Conservation (phyloP, 2,329 filamentous ascomycete genomes). For the Dactylellina haptotyla region DNA sequence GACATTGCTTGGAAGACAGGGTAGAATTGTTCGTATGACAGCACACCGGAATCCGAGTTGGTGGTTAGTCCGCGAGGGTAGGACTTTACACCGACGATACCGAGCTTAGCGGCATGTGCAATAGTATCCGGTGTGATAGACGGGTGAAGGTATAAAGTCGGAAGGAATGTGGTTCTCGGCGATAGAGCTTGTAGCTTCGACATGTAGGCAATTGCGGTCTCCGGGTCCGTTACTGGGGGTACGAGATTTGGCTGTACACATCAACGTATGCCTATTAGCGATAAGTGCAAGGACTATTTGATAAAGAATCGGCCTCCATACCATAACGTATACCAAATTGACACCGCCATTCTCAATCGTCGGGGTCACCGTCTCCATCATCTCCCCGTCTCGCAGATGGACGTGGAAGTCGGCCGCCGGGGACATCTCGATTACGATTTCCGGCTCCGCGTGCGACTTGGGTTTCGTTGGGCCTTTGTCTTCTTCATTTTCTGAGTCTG, state of each 20-base stretch:
- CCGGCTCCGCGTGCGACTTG: constrained; percentile 21
- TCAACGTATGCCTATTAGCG: neutral
- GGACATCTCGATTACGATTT: constrained; percentile 56
- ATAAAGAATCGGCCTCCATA: constrained; percentile 56
- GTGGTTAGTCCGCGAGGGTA: constrained; percentile 74
- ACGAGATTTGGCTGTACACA: constrained; percentile 70
- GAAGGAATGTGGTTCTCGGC: constrained; percentile 74
- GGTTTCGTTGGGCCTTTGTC: neutral
- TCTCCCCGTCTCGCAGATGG: constrained; percentile 74
- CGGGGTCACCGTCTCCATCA: constrained; percentile 70
- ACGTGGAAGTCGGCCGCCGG: constrained; percentile 63
- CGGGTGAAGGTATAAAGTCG: constrained; percentile 76
- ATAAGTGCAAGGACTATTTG: neutral
- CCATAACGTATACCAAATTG: constrained; percentile 70
- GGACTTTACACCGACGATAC: constrained; percentile 77
- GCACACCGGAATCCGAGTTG: constrained; percentile 75
- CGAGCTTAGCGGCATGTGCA: constrained; percentile 75
- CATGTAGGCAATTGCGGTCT: constrained; percentile 74
- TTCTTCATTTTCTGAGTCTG: constrained; percentile 24
- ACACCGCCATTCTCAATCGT: constrained; percentile 71
- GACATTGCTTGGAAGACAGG: constrained; percentile 92
- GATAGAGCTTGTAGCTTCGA: constrained; percentile 70
- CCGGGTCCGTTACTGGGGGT: constrained; percentile 71
- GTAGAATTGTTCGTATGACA: constrained; percentile 76
- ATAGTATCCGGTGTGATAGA: constrained; percentile 76